These are phyloP conservation scores for Crithidia expoeki DNA, from an alignment of 208 protist species.

Conservation along the genomic window DNA sequence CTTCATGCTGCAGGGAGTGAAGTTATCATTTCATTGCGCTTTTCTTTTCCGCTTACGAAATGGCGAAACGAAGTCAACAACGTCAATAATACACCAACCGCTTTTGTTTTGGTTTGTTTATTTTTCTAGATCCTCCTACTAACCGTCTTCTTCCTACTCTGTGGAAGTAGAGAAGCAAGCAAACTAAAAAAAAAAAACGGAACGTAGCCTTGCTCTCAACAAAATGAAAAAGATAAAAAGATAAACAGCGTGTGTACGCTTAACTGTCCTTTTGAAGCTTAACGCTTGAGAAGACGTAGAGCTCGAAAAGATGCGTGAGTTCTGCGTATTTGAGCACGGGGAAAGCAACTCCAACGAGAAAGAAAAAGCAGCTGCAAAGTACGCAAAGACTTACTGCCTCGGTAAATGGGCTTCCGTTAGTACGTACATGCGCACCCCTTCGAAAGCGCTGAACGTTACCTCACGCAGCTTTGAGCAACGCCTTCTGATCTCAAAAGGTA, in stretches of 20 bases:
- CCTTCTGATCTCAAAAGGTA: too few species aligned
- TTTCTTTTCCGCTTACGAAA: too few species aligned
- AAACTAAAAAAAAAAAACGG: neutral
- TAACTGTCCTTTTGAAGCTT: neutral
- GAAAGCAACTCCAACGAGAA: neutral
- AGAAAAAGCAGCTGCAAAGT: too few species aligned
- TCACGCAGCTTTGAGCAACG: too few species aligned
- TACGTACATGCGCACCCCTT: too few species aligned
- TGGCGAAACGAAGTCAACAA: too few species aligned
- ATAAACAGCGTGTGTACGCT: neutral
- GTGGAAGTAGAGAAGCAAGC: neutral
- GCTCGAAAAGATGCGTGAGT: neutral
- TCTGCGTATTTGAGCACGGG: neutral
- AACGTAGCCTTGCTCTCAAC: neutral
- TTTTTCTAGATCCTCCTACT: conserved; percentile 1
- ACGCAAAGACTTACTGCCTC: too few species aligned
- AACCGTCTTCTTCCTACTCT: conserved; percentile 7
- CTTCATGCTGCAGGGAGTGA: too few species aligned
- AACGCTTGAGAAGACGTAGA: neutral
- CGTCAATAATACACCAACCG: too few species aligned
- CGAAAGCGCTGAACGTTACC: too few species aligned
- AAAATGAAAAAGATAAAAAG: neutral
- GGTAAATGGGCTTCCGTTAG: too few species aligned
- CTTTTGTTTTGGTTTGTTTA: neutral
- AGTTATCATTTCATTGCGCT: too few species aligned